A percentile compares a stretch with the other conserved stretches of the same genome.
These are phyloP conservation scores for Cystofilobasidium ferigula DNA, from an alignment of 768 basidiomycete species.

Conservation along the genomic window DNA sequence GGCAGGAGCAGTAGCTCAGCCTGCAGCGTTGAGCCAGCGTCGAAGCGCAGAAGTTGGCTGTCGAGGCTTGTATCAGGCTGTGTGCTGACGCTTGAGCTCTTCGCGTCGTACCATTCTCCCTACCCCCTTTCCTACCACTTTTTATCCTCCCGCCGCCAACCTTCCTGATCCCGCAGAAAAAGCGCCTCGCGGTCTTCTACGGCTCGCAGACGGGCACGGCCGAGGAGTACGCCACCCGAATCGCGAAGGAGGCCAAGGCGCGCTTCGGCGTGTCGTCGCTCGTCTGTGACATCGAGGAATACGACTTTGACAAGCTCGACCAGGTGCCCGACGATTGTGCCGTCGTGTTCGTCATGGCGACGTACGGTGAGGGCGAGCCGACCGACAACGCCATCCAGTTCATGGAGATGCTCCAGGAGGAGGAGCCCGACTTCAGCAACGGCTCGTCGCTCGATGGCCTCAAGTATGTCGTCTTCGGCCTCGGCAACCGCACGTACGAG, in stretches of 20 bases:
- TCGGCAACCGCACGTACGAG: slow-evolving; percentile 66
- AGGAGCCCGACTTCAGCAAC: slow-evolving; percentile 73
- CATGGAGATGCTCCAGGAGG: slow-evolving; percentile 81
- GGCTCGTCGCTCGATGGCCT: slow-evolving; percentile 56
- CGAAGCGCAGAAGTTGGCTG: background rate
- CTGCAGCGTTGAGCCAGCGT: background rate
- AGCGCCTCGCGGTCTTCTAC: slow-evolving; percentile 92
- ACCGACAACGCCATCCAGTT: slow-evolving; percentile 94
- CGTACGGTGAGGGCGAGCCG: slow-evolving; percentile 97
- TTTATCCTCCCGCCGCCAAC: slow-evolving; percentile 1
- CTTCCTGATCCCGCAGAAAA: slow-evolving; percentile 54
- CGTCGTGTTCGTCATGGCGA: slow-evolving; percentile 92
- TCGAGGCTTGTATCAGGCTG: no score
- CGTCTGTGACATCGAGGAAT: slow-evolving; percentile 97
- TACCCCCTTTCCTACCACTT: slow-evolving; percentile 22
- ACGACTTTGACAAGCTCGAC: slow-evolving; percentile 95
- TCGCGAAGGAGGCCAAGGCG: slow-evolving; percentile 94
- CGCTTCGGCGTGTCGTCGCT: slow-evolving; percentile 91
- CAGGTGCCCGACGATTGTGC: slow-evolving; percentile 73
- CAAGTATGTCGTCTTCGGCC: slow-evolving; percentile 87
- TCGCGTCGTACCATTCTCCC: background rate
- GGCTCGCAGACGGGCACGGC: slow-evolving; percentile 98
- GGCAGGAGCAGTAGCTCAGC: no score
- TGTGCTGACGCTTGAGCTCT: background rate
- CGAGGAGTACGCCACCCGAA: slow-evolving; percentile 88